These are phyloP conservation scores for Leersia perrieri DNA, from an alignment of 176 grass and related monocot genomes.

Conservation along the genomic window DNA sequence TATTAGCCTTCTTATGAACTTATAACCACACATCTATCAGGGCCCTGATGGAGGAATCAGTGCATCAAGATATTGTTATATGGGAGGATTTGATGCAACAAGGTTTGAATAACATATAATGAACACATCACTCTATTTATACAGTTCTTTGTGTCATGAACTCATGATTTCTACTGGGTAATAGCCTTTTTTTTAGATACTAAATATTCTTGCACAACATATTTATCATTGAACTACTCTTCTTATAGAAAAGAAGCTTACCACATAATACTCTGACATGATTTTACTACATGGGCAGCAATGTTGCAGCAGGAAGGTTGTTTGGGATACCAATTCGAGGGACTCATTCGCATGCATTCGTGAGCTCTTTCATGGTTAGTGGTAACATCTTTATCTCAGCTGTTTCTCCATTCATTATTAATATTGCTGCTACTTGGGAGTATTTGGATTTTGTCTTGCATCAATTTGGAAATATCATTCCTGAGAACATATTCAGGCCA, in stretches of 20 bases:
- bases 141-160: not conserved
- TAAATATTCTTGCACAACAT: slow-evolving; percentile 6
- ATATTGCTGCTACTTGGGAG: not conserved
- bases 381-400: slow-evolving; percentile 3
- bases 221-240: slow-evolving; percentile 6
- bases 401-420: not conserved
- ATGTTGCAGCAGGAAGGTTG: slow-evolving; percentile 85
- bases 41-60: slow-evolving; percentile 98
- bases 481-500: not conserved
- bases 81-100: slow-evolving; percentile 99
- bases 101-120: slow-evolving; percentile 43
- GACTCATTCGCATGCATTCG: slow-evolving; percentile 98
- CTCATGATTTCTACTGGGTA: not conserved
- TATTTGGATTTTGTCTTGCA: not conserved
- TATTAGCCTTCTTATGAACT: slow-evolving; percentile 8
- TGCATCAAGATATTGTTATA: slow-evolving; percentile 90
- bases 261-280: slow-evolving; percentile 8
- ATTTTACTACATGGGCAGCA: slow-evolving; percentile 56
- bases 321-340: slow-evolving; percentile 98
- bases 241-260: not conserved
- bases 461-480: slow-evolving; percentile 8
- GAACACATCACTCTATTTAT: not conserved
- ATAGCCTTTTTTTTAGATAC: not conserved
- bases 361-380: slow-evolving; percentile 93
- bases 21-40: slow-evolving; percentile 40